phyloP scores from a whole-genome alignment of 2,329 filamentous ascomycete species.

The Lecanosticta acicola region DNA sequence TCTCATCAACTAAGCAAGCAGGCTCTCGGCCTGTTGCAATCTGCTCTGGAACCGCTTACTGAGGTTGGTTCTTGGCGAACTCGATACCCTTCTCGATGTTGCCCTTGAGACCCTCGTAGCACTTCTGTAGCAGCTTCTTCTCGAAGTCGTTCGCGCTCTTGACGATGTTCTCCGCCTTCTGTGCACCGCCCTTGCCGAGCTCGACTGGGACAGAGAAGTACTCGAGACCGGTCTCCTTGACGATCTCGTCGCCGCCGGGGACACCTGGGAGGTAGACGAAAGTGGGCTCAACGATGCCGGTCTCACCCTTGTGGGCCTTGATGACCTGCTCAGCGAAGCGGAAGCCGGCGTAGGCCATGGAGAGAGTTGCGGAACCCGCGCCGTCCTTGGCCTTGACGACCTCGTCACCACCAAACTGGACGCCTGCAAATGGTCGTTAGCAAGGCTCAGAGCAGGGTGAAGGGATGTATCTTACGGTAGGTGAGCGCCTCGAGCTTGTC shows the following conservation, averaged over 20 bases:
- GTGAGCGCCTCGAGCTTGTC: conserved; percentile 89
- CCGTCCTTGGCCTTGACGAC: conserved; percentile 94
- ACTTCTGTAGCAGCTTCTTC: conserved; percentile 75
- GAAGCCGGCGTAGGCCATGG: conserved; percentile 94
- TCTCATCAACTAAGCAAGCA: conserved; percentile 6
- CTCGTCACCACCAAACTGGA: conserved; percentile 97
- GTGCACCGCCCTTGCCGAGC: conserved; percentile 75
- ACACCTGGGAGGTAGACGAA: conserved; percentile 94
- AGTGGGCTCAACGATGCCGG: conserved; percentile 88
- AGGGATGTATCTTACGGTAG: conserved; percentile 57
- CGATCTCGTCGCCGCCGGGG: conserved; percentile 76
- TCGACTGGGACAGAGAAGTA: conserved; percentile 96
- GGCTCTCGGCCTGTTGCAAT: not conserved
- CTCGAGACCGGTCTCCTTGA: conserved; percentile 74
- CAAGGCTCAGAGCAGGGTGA: not conserved
- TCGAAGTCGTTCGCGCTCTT: conserved; percentile 74
- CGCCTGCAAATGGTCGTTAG: conserved; percentile 43
- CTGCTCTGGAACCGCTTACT: not conserved
- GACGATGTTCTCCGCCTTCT: conserved; percentile 79
- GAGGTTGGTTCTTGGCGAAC: conserved; percentile 80
- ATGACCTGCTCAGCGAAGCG: conserved; percentile 93
- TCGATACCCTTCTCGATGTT: conserved; percentile 93
- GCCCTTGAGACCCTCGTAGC: conserved; percentile 72
- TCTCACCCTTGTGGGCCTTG: conserved; percentile 80
- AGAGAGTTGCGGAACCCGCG: conserved; percentile 81